A percentile compares a stretch with the other conserved stretches of the same genome.
Conservation (phyloP, 192 early-diverging fungal genomes). For the Thamnidium elegans region DNA sequence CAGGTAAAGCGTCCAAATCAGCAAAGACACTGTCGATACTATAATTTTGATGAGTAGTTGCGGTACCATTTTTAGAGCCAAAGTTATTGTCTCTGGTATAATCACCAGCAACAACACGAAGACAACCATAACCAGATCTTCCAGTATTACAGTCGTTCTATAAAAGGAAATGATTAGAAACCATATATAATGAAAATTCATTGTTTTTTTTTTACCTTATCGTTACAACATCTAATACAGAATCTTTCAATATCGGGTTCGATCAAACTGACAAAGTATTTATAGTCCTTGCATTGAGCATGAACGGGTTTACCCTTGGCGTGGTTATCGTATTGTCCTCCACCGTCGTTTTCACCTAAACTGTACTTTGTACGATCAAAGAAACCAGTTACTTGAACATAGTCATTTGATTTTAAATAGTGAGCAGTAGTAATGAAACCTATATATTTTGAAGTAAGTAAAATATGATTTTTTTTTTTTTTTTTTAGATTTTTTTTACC, state of each 20-base stretch:
- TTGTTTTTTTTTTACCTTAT: slow-evolving; percentile 29
- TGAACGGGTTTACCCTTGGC: slow-evolving; percentile 24
- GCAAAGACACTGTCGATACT: slow-evolving; percentile 12
- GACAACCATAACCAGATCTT: slow-evolving; percentile 43
- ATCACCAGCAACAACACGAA: slow-evolving; percentile 38
- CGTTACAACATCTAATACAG: slow-evolving; percentile 38
- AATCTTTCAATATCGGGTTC: slow-evolving; percentile 26
- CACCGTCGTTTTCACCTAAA: slow-evolving; percentile 30
- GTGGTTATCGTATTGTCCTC: slow-evolving; percentile 50
- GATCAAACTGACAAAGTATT: slow-evolving; percentile 32
- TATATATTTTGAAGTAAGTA: slow-evolving; percentile 14
- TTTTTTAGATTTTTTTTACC: slow-evolving; percentile 28
- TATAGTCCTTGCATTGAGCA: slow-evolving; percentile 29
- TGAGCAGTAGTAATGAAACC: slow-evolving; percentile 47
- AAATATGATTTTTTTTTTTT: background rate
- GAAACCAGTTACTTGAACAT: slow-evolving; percentile 48
- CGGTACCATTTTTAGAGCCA: no score
- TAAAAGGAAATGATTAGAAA: background rate
- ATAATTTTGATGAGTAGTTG: slow-evolving; percentile 6
- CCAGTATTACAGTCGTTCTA: slow-evolving; percentile 28
- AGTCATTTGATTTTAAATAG: slow-evolving; percentile 31
- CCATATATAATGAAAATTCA: background rate
- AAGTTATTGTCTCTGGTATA: slow-evolving; percentile 24
- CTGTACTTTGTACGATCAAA: slow-evolving; percentile 39
- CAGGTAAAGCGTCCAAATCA: slow-evolving; percentile 8